Evolutionary conservation across 139 green algal genomes (phyloP), one percentile per base, ranked within the genome.

Genomic region (Mesotaenium endlicherianum): DNA sequence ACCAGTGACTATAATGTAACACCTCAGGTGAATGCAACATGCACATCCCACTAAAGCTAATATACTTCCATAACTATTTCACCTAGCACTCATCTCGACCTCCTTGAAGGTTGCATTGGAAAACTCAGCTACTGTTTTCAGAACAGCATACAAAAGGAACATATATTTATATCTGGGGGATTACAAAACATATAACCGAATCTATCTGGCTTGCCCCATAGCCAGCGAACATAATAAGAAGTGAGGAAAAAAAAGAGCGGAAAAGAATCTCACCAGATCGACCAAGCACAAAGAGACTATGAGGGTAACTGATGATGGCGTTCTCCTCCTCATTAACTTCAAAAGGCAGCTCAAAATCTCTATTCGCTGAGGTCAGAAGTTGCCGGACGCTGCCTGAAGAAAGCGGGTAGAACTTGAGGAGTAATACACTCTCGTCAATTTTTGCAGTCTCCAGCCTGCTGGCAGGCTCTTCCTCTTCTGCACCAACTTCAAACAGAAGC

Each of bases 331-430:
- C 70, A 30, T 45, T 84, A 26, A 86, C 47, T 11, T 59, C 44
- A n/a, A 86, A 84, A 17, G 80, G 80, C 39, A 86, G 70, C 68
- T 86, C 80, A n/a, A 84, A 14, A 11, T 84, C 71, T 14, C 8
- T 14, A 8, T 8, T 14, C 3, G 16, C 38, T 45, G 16, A n/a
- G 30, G 31, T 80, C 0, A 86, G 1, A 0, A 86, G 70, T 5
- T 50, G 44, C 0, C 39, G 44, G 8, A 16, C 47, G 11, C 26
- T 31, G 0, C 70, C 80, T 26, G 34, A 41, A 8, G n/a, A 49
- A 2, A 84, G 43, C 68, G 36, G 31, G 47, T 86, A 86, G 70
- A 86, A 86, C 70, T 86, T 86, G 34, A 86, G 72, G 1, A 80
- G 57, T 0, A 84, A n/a, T 1, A 86, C 41, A 31, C 70, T 82